A percentile compares a stretch with the other conserved stretches of the same genome.
These are phyloP conservation scores for Debaryomyces singareniensis DNA, from an alignment of 1,139 yeast genomes.

Conservation along the genomic window DNA sequence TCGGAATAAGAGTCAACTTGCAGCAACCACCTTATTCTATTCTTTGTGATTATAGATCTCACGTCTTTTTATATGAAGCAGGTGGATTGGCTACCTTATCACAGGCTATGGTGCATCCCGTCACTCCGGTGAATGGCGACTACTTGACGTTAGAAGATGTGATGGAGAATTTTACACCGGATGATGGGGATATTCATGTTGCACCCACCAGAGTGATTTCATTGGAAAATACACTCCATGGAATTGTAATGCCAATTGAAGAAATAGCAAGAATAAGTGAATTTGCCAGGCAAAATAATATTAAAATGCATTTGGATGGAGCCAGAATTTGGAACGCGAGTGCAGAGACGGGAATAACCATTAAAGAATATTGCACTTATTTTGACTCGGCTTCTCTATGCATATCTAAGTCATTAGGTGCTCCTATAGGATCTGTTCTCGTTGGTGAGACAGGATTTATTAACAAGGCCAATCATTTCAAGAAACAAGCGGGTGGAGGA, in stretches of 20 bases:
- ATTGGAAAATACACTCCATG: slow-evolving; percentile 84
- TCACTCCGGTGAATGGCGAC: slow-evolving; percentile 65
- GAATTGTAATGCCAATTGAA: slow-evolving; percentile 73
- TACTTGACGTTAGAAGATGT: slow-evolving; percentile 80
- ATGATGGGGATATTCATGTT: slow-evolving; percentile 78
- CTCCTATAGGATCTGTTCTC: slow-evolving; percentile 86
- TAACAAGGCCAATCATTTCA: slow-evolving; percentile 75
- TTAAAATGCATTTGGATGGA: slow-evolving; percentile 83
- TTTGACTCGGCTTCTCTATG: slow-evolving; percentile 90
- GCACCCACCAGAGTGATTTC: slow-evolving; percentile 87
- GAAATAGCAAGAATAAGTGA: slow-evolving; percentile 68
- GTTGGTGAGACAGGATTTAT: slow-evolving; percentile 64
- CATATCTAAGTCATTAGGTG: slow-evolving; percentile 86
- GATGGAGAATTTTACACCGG: slow-evolving; percentile 56
- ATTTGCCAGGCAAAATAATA: slow-evolving; percentile 60
- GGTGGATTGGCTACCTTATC: slow-evolving; percentile 87
- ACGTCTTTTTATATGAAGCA: slow-evolving; percentile 79
- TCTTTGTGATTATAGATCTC: slow-evolving; percentile 80
- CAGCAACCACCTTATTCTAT: slow-evolving; percentile 83
- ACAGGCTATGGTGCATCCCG: slow-evolving; percentile 89
- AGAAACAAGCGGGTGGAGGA: slow-evolving; percentile 95
- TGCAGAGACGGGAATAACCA: slow-evolving; percentile 68
- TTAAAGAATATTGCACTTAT: slow-evolving; percentile 63
- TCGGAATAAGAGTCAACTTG: slow-evolving; percentile 73
- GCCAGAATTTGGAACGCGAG: slow-evolving; percentile 95